Conservation (phyloP, 2,329 filamentous ascomycete genomes). For the Fusarium pseudograminearum region DNA sequence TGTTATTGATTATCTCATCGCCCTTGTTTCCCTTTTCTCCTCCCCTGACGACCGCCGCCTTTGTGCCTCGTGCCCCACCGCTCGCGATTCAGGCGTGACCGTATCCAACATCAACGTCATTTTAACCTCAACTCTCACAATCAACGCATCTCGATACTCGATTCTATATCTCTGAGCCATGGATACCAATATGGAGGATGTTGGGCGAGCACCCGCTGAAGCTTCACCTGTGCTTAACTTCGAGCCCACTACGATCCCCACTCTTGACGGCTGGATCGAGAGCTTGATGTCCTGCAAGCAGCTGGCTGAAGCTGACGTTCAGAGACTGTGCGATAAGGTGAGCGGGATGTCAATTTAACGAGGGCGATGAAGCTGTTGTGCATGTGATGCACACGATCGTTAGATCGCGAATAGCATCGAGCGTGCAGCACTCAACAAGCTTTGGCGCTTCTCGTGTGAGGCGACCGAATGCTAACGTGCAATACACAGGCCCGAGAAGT, state of each 20-base stretch:
- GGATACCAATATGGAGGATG: constrained; percentile 99
- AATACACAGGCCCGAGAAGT: constrained; percentile 86
- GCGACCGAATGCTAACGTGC: constrained; percentile 49
- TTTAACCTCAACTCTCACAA: constrained; percentile 37
- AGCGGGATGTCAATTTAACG: constrained; percentile 31
- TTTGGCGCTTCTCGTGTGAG: constrained; percentile 50
- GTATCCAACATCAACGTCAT: constrained; percentile 50
- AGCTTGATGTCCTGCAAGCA: constrained; percentile 99
- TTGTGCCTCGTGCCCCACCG: constrained; percentile 50
- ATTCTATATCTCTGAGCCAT: constrained; percentile 60
- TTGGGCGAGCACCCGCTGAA: constrained; percentile 85
- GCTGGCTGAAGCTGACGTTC: constrained; percentile 92
- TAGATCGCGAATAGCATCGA: constrained; percentile 3
- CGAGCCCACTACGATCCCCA: constrained; percentile 91
- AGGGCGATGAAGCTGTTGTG: constrained; percentile 3
- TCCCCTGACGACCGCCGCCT: constrained; percentile 44
- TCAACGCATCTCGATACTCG: constrained; percentile 25
- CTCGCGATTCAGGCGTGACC: constrained; percentile 50
- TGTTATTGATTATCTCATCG: constrained; percentile 35
- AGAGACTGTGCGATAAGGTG: constrained; percentile 98
- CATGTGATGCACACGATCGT: neutral
- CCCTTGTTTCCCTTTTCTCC: constrained; percentile 30
- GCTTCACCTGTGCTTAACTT: constrained; percentile 73
- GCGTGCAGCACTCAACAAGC: constrained; percentile 31
- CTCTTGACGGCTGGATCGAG: constrained; percentile 98